Percentiles rank a stretch among this genome's conserved stretches.
Conservation (phyloP, 257 asterid genomes). For the Solanum medicagineum region DNA sequence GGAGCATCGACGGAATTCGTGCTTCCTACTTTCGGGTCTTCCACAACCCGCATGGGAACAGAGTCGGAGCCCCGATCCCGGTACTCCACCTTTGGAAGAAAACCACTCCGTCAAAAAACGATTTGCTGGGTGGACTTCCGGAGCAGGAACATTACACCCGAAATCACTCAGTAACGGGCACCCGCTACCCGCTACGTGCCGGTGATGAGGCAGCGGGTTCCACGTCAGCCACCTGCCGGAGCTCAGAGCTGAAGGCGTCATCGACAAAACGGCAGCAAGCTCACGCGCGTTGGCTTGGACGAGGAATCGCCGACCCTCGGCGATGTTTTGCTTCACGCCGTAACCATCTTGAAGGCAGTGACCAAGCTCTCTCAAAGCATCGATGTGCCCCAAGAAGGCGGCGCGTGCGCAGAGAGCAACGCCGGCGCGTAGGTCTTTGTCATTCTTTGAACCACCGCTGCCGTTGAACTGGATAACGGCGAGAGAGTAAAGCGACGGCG, state of each 20-base stretch:
- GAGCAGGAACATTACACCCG: constrained; percentile 84
- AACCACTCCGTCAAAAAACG: constrained; percentile 71
- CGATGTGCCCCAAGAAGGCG: constrained; percentile 72
- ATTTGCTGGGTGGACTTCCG: constrained; percentile 71
- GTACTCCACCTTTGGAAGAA: constrained; percentile 7
- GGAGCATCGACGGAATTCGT: constrained; percentile 83
- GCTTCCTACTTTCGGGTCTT: constrained; percentile 73
- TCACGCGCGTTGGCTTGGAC: constrained; percentile 92
- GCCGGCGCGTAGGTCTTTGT: constrained; percentile 76
- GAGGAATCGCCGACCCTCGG: constrained; percentile 67
- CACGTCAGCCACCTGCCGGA: constrained; percentile 54
- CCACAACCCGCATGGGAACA: constrained; percentile 91
- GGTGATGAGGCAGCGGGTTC: constrained; percentile 26
- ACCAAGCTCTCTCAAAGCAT: constrained; percentile 95
- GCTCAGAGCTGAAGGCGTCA: constrained; percentile 32
- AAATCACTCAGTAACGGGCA: constrained; percentile 81
- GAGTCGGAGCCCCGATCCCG: constrained; percentile 49
- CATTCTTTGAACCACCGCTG: constrained; percentile 77
- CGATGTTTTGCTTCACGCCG: constrained; percentile 70
- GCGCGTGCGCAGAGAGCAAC: constrained; percentile 87
- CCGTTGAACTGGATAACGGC: constrained; percentile 88
- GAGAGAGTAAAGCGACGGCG: constrained; percentile 75
- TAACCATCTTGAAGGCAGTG: constrained; percentile 94
- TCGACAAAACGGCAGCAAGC: constrained; percentile 40
- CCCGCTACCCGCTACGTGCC: constrained; percentile 24